Evolutionary conservation across 139 green algal species (phyloP).

Genomic region (Raphidocelis subcapitata): DNA sequence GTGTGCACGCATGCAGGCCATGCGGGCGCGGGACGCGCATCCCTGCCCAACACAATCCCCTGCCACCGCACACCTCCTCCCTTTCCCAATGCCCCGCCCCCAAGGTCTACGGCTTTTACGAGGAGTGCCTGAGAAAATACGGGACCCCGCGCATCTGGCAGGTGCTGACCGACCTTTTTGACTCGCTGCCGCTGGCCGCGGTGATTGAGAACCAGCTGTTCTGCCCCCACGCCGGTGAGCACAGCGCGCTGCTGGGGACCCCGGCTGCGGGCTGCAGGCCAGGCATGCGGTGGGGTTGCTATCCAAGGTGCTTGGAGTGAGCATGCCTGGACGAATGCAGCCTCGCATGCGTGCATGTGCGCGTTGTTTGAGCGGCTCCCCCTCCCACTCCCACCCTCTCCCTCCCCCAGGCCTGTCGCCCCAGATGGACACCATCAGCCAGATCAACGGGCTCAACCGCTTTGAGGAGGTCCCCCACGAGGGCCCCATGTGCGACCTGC

Average conservation of each 20-base stretch:
- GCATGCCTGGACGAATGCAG: no score
- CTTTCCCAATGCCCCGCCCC: no score
- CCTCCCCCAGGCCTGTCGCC: slow-evolving; percentile 89
- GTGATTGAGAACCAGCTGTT: slow-evolving; percentile 96
- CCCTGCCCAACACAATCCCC: no score
- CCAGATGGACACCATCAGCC: slow-evolving; percentile 95
- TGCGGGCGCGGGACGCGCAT: no score
- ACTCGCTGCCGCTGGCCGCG: slow-evolving; percentile 85
- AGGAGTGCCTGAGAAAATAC: slow-evolving; percentile 99
- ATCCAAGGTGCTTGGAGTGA: no score
- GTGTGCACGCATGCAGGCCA: no score
- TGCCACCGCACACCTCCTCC: no score
- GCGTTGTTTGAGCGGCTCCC: no score
- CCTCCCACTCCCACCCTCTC: no score
- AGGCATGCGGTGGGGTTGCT: no score
- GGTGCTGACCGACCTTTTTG: slow-evolving; percentile 98
- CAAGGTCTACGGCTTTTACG: slow-evolving; percentile 98
- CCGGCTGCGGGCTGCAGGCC: no score
- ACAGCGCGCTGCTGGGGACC: slow-evolving; percentile 24
- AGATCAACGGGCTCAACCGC: slow-evolving; percentile 62
- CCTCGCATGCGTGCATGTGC: no score
- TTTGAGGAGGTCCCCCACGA: slow-evolving; percentile 93
- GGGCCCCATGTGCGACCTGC: slow-evolving; percentile 91
- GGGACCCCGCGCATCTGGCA: slow-evolving; percentile 98
- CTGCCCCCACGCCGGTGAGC: slow-evolving; percentile 69